Evolutionary conservation across 306 rosid genomes (phyloP).

Genomic region (Datisca glomerata): DNA sequence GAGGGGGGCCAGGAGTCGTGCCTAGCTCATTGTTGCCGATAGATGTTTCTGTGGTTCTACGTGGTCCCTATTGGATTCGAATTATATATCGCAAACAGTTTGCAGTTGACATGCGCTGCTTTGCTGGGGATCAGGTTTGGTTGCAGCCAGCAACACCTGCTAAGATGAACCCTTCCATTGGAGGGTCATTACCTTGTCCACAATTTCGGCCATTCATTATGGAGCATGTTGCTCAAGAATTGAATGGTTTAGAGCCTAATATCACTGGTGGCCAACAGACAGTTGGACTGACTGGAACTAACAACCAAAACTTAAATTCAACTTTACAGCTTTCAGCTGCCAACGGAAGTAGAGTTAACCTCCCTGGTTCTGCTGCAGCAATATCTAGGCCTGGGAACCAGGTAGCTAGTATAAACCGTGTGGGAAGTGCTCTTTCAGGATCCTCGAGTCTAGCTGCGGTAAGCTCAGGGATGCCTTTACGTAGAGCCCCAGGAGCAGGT

Average conservation of each 20-base stretch:
- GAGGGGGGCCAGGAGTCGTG: conserved; percentile 96
- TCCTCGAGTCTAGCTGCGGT: conserved; percentile 68
- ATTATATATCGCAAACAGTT: conserved; percentile 88
- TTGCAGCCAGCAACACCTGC: conserved; percentile 99
- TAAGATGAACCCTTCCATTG: conserved; percentile 68
- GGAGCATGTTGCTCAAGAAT: conserved; percentile 99
- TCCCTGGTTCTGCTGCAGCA: conserved; percentile 58
- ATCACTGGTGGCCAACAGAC: conserved; percentile 56
- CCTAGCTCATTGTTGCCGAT: conserved; percentile 97
- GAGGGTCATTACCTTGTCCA: conserved; percentile 97
- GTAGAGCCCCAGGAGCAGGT: conserved; percentile 82
- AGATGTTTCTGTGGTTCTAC: conserved; percentile 97
- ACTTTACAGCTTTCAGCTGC: conserved; percentile 51
- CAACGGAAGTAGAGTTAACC: conserved; percentile 69
- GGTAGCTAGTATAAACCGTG: conserved; percentile 59
- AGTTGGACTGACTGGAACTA: conserved; percentile 54
- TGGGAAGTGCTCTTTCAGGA: conserved; percentile 69
- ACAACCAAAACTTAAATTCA: conserved; percentile 52
- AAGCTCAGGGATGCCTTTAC: conserved; percentile 47
- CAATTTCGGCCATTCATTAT: conserved; percentile 97
- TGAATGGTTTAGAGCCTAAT: conserved; percentile 85
- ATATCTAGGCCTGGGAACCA: conserved; percentile 71
- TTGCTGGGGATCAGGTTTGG: conserved; percentile 99
- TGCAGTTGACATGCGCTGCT: conserved; percentile 99
- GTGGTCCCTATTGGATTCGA: conserved; percentile 97